Conservation (phyloP, 257 asterid species). For the Anisodus tanguticus region DNA sequence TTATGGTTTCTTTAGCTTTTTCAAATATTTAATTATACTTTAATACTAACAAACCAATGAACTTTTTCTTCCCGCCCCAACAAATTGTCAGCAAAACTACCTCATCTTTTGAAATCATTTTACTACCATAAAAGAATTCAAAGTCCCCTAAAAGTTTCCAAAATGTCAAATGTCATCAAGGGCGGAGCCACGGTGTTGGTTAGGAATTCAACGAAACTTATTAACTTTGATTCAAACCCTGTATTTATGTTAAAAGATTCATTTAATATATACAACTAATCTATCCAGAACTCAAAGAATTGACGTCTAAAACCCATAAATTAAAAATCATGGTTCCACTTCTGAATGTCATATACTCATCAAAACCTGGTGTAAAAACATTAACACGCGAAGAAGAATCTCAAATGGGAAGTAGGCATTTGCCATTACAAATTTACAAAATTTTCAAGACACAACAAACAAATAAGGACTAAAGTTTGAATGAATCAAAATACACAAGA, state of each 20-base stretch:
- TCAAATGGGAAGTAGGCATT: neutral
- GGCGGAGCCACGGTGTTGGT: too few relatives aligned
- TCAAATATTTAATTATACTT: neutral
- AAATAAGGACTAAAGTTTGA: neutral
- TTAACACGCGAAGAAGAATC: neutral
- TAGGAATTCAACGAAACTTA: too few relatives aligned
- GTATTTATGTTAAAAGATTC: too few relatives aligned
- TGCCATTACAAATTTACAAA: neutral
- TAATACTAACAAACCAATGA: neutral
- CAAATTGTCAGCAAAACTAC: neutral
- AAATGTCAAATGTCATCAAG: too few relatives aligned
- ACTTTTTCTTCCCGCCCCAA: too few relatives aligned
- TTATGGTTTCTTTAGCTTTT: neutral
- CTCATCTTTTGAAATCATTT: neutral
- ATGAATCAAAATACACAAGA: neutral
- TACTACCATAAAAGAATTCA: neutral
- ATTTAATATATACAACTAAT: too few relatives aligned
- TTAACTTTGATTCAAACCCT: too few relatives aligned
- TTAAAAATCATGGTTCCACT: too few relatives aligned
- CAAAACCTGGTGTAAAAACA: neutral
- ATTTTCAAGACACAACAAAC: neutral
- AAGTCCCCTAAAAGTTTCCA: neutral
- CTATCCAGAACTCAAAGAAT: too few relatives aligned
- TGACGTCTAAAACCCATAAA: too few relatives aligned
- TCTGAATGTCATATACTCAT: too few relatives aligned